Evolutionary conservation across 768 basidiomycete genomes (phyloP).

Genomic region (Termitomyces sp.): DNA sequence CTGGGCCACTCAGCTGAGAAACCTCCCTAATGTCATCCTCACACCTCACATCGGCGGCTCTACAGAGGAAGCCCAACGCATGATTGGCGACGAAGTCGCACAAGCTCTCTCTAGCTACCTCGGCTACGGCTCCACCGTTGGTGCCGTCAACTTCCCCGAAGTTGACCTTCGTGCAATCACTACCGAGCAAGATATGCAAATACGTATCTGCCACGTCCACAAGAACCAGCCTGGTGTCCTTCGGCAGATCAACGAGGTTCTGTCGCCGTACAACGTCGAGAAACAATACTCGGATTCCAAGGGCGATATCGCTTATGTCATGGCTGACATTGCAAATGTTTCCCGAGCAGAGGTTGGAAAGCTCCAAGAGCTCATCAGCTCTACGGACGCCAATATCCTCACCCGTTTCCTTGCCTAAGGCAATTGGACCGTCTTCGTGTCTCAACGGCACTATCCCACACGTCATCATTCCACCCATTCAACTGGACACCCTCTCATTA

Average conservation of each 20-base stretch:
- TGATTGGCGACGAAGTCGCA: constrained; percentile 96
- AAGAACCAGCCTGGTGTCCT: constrained; percentile 94
- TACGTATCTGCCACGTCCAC: constrained; percentile 95
- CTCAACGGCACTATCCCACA: constrained; percentile 15
- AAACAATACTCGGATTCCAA: constrained; percentile 99
- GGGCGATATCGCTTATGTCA: constrained; percentile 88
- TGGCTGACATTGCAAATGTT: constrained; percentile 95
- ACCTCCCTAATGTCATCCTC: constrained; percentile 86
- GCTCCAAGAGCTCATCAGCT: constrained; percentile 72
- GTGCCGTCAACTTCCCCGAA: constrained; percentile 98
- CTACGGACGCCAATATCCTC: constrained; percentile 82
- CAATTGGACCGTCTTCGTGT: neutral
- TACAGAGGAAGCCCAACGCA: constrained; percentile 96
- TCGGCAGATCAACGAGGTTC: constrained; percentile 87
- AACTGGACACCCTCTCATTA: constrained; percentile 35
- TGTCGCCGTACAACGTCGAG: constrained; percentile 96
- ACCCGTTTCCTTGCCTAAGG: constrained; percentile 74
- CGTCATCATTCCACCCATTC: constrained; percentile 34
- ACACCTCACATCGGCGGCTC: constrained; percentile 99
- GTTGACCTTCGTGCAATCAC: constrained; percentile 93
- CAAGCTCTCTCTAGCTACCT: constrained; percentile 83
- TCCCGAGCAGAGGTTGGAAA: constrained; percentile 73
- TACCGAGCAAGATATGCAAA: constrained; percentile 70
- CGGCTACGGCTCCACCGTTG: constrained; percentile 84
- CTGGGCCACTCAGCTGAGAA: constrained; percentile 75